Base-by-base conservation (phyloP, 495 filamentous ascomycete species). In the Xylaria palmicola region DNA sequence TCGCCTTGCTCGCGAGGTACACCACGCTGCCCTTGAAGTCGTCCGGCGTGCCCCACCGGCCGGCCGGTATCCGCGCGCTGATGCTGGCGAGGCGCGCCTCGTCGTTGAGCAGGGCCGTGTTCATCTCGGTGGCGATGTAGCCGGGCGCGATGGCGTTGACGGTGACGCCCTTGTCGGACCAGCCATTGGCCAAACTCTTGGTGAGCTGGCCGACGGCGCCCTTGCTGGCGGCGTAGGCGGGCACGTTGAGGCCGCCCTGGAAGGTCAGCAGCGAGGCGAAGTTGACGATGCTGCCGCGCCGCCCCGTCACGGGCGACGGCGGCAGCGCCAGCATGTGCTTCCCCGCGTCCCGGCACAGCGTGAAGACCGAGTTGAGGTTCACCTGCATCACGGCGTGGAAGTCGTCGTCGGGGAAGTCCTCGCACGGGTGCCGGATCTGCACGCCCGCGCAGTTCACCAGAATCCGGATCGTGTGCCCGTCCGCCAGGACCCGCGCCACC, bases 121-220 rank as follows among this genome's bases (percentile, higher is more conserved):
- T 97, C 93, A 97, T 97, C 51, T 96, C 92, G 7, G 93, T 97
- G 41, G 83, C 90, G 54, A 97, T 89, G 67, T 96, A 96, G 1
- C 84, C 84, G 2, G 84, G 84, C n/a, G 89, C 90, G 66, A 92
- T 86, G 0, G 88, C 89, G 65, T 93, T 92, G 8, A 93, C 90
- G 19, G 82, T 90, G 63, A 96, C 85, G 0, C 92, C 91, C 65
- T 86, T 80, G 2, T 79, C 73, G 3, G 88, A 84, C 92, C 92
- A 97, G 73, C 95, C 90, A 59, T 97, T 97, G 22, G 87, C 86
- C 40, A 96, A 79, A 15, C 88, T 86, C 72, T 96, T 97, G 32
- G 93, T 97, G 56, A 97, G 72, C 73, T 96, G 91, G 17, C 86
- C 85, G 1, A 97, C 85, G 4, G 89, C 93, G 26, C 92, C 92